Evolutionary conservation across 331 rosid genomes (phyloP).

Genomic region (Telfairia occidentalis): DNA sequence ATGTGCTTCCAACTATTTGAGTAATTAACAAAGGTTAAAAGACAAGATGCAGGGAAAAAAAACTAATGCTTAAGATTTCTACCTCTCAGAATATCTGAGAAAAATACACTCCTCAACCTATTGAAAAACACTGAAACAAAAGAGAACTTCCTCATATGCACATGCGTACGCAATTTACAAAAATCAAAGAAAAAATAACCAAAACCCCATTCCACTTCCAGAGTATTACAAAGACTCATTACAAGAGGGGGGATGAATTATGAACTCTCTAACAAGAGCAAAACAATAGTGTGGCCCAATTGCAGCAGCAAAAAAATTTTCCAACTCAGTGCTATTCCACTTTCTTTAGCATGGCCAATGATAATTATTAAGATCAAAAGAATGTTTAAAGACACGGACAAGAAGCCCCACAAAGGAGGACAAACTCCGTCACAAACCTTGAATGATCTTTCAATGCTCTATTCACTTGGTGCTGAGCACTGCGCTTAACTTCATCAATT

Average conservation of each 20-base stretch:
- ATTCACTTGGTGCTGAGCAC: conserved; percentile 91
- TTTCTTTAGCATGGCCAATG: not conserved
- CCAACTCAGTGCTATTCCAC: not conserved
- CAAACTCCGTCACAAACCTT: conserved; percentile 34
- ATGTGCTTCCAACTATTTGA: too few relatives aligned
- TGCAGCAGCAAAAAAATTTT: not conserved
- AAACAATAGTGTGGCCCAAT: not conserved
- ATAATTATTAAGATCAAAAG: not conserved
- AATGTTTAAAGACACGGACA: not conserved
- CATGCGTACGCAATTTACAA: not conserved
- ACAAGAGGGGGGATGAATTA: not conserved
- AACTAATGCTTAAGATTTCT: too few relatives aligned
- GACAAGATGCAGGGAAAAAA: too few relatives aligned
- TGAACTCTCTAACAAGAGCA: not conserved
- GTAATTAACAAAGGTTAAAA: too few relatives aligned
- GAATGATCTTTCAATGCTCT: conserved; percentile 81
- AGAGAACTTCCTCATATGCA: not conserved
- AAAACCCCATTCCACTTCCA: not conserved
- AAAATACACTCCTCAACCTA: not conserved
- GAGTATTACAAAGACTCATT: not conserved
- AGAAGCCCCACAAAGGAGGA: not conserved
- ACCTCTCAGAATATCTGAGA: too few relatives aligned
- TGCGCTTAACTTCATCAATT: conserved; percentile 85
- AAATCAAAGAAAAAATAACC: not conserved
- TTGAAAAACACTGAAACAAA: too few relatives aligned